Conservation (phyloP, 2,329 filamentous ascomycete genomes). For the Monosporascus sp. region DNA sequence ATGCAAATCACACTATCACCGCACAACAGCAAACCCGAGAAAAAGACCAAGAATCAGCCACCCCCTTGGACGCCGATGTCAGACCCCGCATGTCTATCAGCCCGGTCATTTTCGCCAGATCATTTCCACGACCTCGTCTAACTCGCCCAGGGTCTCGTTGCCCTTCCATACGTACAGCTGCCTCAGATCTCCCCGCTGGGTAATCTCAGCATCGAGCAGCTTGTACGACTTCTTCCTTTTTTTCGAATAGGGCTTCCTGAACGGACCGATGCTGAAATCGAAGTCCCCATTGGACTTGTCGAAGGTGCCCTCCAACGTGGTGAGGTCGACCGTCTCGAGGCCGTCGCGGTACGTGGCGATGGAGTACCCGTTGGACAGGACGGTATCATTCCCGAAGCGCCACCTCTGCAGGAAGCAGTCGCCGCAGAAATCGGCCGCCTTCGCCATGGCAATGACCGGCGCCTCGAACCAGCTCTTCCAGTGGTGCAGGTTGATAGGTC, state of each 20-base stretch:
- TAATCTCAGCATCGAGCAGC: slow-evolving; percentile 39
- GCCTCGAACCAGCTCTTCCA: slow-evolving; percentile 58
- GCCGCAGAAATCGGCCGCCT: slow-evolving; percentile 48
- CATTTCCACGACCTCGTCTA: slow-evolving; percentile 46
- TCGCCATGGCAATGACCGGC: slow-evolving; percentile 45
- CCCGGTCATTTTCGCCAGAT: slow-evolving; percentile 36
- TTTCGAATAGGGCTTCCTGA: slow-evolving; percentile 32
- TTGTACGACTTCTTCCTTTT: slow-evolving; percentile 48
- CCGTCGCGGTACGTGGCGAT: slow-evolving; percentile 43
- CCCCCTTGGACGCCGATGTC: too few species aligned
- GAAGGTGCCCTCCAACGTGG: slow-evolving; percentile 52
- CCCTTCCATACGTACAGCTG: slow-evolving; percentile 51
- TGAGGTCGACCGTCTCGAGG: slow-evolving; percentile 35
- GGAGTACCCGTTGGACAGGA: slow-evolving; percentile 58
- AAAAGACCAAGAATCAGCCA: too few species aligned
- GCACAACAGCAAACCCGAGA: too few species aligned
- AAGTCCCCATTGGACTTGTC: slow-evolving; percentile 40
- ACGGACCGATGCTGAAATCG: slow-evolving; percentile 49
- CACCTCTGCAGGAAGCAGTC: slow-evolving; percentile 56
- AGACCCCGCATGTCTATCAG: too few species aligned
- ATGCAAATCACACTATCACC: too few species aligned
- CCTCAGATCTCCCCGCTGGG: slow-evolving; percentile 38
- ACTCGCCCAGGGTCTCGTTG: slow-evolving; percentile 31
- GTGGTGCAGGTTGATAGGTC: slow-evolving; percentile 56
- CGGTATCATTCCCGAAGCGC: slow-evolving; percentile 39